These are phyloP conservation scores for Zalaria sp. DNA, from an alignment of 2,329 filamentous ascomycete genomes.

Conservation along the genomic window DNA sequence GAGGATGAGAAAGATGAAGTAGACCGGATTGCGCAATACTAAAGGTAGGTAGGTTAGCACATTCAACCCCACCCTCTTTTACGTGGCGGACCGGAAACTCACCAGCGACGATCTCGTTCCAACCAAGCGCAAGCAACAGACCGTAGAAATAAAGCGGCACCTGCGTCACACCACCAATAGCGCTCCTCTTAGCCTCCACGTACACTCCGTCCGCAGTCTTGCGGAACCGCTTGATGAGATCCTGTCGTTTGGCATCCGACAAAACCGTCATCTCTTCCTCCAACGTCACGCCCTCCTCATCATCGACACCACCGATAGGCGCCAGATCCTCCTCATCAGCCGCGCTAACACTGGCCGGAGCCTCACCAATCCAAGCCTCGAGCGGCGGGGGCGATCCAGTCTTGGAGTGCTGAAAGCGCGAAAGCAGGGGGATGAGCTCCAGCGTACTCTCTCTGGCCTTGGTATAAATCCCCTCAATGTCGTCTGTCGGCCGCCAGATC, in stretches of 20 bases:
- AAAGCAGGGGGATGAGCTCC: constrained; percentile 75
- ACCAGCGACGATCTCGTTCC: constrained; percentile 96
- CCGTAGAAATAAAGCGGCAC: constrained; percentile 92
- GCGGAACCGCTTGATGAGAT: constrained; percentile 90
- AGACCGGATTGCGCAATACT: constrained; percentile 88
- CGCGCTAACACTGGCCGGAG: constrained; percentile 58
- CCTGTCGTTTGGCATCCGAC: constrained; percentile 76
- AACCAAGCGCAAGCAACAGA: constrained; percentile 78
- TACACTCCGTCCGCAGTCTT: constrained; percentile 97
- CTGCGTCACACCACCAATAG: constrained; percentile 88
- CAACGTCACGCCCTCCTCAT: constrained; percentile 73
- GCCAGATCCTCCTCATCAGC: constrained; percentile 82
- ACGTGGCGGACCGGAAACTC: constrained; percentile 27
- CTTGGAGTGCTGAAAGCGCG: constrained; percentile 64
- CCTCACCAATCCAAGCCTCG: constrained; percentile 65
- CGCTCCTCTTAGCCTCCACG: constrained; percentile 92
- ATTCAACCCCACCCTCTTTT: constrained; percentile 1
- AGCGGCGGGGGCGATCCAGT: constrained; percentile 71
- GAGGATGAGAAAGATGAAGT: constrained; percentile 79
- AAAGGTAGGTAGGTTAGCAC: background rate
- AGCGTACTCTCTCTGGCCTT: constrained; percentile 85
- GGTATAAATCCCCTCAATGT: constrained; percentile 93
- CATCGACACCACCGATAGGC: constrained; percentile 86
- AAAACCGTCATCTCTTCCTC: constrained; percentile 97
- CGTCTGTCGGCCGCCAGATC: constrained; percentile 92